Percentiles rank a stretch among this genome's conserved stretches.
These are phyloP conservation scores for Phytophthora citrophthora DNA, from an alignment of 352 stramenopile species.

Conservation along the genomic window DNA sequence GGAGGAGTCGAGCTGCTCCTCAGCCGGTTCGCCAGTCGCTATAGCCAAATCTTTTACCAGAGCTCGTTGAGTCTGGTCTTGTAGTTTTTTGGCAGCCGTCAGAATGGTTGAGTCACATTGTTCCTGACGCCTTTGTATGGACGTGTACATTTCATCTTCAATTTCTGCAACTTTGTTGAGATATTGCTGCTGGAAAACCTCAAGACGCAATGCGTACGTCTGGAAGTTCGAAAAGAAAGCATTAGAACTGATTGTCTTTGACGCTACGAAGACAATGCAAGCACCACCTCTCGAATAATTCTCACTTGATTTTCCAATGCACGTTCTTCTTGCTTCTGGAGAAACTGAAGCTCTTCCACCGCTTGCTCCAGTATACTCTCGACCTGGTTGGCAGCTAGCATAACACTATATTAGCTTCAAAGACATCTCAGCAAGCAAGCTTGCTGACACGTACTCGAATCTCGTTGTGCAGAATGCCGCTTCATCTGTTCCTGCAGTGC, in stretches of 20 bases:
- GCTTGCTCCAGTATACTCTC: constrained; percentile 54
- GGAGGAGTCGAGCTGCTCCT: constrained; percentile 12
- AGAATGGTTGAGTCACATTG: constrained; percentile 47
- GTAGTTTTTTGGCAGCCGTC: constrained; percentile 49
- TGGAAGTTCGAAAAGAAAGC: constrained; percentile 7
- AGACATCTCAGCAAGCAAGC: background rate
- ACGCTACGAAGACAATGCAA: background rate
- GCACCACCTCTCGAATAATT: constrained; percentile 55
- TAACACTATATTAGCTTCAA: background rate
- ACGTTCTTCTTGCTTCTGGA: constrained; percentile 60
- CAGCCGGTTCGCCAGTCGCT: constrained; percentile 1
- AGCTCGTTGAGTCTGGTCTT: constrained; percentile 48
- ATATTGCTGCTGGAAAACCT: constrained; percentile 73
- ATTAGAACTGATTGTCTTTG: background rate
- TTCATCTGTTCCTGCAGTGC: constrained; percentile 57
- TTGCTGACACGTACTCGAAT: constrained; percentile 40
- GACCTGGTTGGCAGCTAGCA: constrained; percentile 48
- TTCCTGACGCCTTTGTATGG: constrained; percentile 54
- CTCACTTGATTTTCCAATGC: constrained; percentile 51
- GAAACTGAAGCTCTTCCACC: constrained; percentile 60
- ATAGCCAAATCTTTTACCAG: constrained; percentile 30
- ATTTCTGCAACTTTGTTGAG: constrained; percentile 61
- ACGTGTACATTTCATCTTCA: constrained; percentile 48
- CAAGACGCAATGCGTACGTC: constrained; percentile 59
- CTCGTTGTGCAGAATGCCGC: constrained; percentile 44